Evolutionary conservation across 306 rosid species (phyloP).

Genomic region (Cucumis sativus): DNA sequence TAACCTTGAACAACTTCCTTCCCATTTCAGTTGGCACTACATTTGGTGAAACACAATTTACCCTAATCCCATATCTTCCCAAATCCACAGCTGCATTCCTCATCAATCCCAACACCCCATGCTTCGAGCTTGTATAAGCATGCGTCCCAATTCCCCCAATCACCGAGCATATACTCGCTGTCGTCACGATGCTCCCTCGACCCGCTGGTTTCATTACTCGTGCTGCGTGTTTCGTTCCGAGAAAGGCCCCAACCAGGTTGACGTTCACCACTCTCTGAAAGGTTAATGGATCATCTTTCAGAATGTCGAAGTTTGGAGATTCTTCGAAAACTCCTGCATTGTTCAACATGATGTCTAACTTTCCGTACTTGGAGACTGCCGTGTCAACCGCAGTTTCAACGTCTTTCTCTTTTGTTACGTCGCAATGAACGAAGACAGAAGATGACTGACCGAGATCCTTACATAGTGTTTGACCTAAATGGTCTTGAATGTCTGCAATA

Average conservation of each 20-base stretch:
- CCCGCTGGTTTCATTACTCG: constrained; percentile 25
- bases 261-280: constrained; percentile 27
- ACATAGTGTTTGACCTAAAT: constrained; percentile 19
- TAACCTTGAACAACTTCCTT: background rate
- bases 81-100: constrained; percentile 33
- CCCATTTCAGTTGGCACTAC: constrained; percentile 22
- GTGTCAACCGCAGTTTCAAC: constrained; percentile 17
- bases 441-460: background rate
- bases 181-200: constrained; percentile 27
- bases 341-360: constrained; percentile 47
- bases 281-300: background rate
- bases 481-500: constrained; percentile 32
- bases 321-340: constrained; percentile 20
- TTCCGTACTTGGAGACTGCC: constrained; percentile 22
- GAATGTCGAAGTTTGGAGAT: constrained; percentile 8
- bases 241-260: constrained; percentile 23
- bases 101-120: constrained; percentile 25
- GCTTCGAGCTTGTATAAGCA: constrained; percentile 31
- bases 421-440: constrained; percentile 30
- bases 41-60: constrained; percentile 33
- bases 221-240: constrained; percentile 42
- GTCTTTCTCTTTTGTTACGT: constrained; percentile 28
- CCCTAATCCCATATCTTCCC: constrained; percentile 33
- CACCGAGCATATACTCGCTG: constrained; percentile 13
- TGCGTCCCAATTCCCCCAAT: constrained; percentile 25